Conservation (phyloP, 768 basidiomycete species). For the Boletus pseudopeckii region DNA sequence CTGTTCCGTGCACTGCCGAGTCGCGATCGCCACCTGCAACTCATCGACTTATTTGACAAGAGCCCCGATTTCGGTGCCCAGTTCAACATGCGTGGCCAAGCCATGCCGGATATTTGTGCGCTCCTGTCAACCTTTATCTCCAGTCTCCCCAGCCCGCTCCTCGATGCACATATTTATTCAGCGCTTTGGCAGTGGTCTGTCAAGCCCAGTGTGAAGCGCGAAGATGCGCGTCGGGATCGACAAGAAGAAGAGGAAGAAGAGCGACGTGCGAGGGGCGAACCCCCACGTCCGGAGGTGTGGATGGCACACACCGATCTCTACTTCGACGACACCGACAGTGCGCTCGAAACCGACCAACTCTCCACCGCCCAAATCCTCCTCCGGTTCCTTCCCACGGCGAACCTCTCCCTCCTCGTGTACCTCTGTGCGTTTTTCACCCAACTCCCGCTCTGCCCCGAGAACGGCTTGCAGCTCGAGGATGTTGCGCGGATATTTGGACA, state of each 20-base stretch:
- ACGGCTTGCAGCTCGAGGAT: slow-evolving; percentile 43
- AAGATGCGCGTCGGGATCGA: slow-evolving; percentile 28
- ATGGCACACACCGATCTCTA: slow-evolving; percentile 11
- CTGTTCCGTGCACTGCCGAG: slow-evolving; percentile 43
- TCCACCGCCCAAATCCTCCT: slow-evolving; percentile 45
- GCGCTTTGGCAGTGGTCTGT: slow-evolving; percentile 46
- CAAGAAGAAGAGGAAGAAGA: slow-evolving; percentile 35
- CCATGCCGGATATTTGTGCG: slow-evolving; percentile 43
- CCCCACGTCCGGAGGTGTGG: slow-evolving; percentile 15
- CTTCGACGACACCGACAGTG: slow-evolving; percentile 15
- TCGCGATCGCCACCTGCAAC: slow-evolving; percentile 36
- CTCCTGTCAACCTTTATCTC: slow-evolving; percentile 47
- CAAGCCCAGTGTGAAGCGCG: slow-evolving; percentile 38
- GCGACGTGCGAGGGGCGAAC: slow-evolving; percentile 26
- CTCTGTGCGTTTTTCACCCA: slow-evolving; percentile 50
- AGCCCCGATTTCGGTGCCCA: slow-evolving; percentile 22
- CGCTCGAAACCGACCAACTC: slow-evolving; percentile 35
- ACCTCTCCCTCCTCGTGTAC: slow-evolving; percentile 42
- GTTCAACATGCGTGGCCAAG: slow-evolving; percentile 33
- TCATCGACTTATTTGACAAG: slow-evolving; percentile 39
- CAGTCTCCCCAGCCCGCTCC: slow-evolving; percentile 43
- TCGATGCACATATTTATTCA: slow-evolving; percentile 39
- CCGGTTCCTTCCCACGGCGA: slow-evolving; percentile 43
- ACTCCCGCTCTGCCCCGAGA: slow-evolving; percentile 47
- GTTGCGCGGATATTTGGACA: slow-evolving; percentile 47